Base-by-base conservation (phyloP, 1,139 yeast species). In the Schwanniomyces etchellsii region DNA sequence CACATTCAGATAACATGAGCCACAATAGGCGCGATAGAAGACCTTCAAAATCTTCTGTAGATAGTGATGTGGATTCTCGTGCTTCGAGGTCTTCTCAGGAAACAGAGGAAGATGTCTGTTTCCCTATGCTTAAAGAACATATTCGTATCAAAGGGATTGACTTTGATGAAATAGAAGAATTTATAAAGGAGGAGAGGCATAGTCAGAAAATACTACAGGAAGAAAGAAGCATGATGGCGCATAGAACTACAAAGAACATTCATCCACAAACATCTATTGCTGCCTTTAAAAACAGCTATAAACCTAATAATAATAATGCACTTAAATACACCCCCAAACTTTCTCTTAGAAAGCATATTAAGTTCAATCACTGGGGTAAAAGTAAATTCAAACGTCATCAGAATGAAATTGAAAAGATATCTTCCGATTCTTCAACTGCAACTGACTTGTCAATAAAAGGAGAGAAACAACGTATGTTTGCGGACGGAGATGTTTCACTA, bases 61-160 rank as follows among this genome's bases (percentile, higher is more conserved):
- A 78, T 45, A 71, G 77, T 39, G 89, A 81, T 40, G 72, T 70
- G 9, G 82, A 74, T 44, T 81, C 89, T 2, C 83, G 77, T 44
- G 84, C 79, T 2, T 77, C 84, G 7, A 66, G 86, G 40, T 72
- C 78, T 14, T 77, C 86, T 2, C 86, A 81, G 46, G 94, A 83
- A 50, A 86, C 96, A 0, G 97, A 89, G 50, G 96, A 89, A 52
- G 97, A 91, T 70, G 98, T 91, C 28, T 91, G 97, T 65, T 88
- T 89, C 60, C 97, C 98, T 2, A 82, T 86, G 85, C 66, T 78
- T 31, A 77, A 85, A 14, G 85, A 80, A 44, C 81, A 77, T 43
- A 68, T 74, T 9, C 67, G 83, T 39, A 65, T 79, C 26, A 77
- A 77, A 40, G 91, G 89, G 10, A 81, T 82, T 42, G 89, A 82